Percentiles rank a stretch among this genome's conserved stretches.
phyloP scores from a whole-genome alignment of 2,329 filamentous ascomycete species.

The Trichoderma pleuroti region DNA sequence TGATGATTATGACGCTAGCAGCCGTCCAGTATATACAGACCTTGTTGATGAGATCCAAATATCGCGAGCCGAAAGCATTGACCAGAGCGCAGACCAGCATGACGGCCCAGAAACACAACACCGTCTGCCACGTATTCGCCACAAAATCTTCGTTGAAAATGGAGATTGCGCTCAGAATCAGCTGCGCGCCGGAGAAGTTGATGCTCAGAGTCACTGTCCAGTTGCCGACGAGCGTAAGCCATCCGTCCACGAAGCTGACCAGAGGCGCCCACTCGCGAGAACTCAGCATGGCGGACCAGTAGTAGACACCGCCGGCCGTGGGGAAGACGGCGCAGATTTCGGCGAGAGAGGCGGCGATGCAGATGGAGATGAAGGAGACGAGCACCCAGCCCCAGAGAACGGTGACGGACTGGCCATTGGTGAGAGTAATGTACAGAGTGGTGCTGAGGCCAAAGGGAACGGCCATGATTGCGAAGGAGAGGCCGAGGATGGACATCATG shows the following conservation, averaged over 20 bases:
- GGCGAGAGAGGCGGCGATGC: conserved; percentile 66
- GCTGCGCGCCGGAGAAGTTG: conserved; percentile 66
- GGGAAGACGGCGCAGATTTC: conserved; percentile 69
- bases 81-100: conserved; percentile 61
- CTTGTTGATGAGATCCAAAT: conserved; percentile 66
- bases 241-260: conserved; percentile 69
- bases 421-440: conserved; percentile 51
- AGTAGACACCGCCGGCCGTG: conserved; percentile 62
- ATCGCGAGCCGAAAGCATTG: conserved; percentile 59
- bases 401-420: conserved; percentile 69
- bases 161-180: conserved; percentile 65
- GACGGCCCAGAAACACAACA: conserved; percentile 68
- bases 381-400: conserved; percentile 68
- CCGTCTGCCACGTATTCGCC: conserved; percentile 65
- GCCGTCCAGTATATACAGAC: conserved; percentile 71
- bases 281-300: conserved; percentile 68
- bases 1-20: conserved; percentile 65
- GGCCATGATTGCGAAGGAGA: conserved; percentile 52
- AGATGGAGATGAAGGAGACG: conserved; percentile 66
- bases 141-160: conserved; percentile 60
- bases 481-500: conserved; percentile 46
- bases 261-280: conserved; percentile 59
- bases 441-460: conserved; percentile 49
- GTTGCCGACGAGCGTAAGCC: conserved; percentile 71
- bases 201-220: conserved; percentile 67